Evolutionary conservation across 2,329 filamentous ascomycete genomes (phyloP), one percentile per base, ranked within the genome.

Genomic region (Tolypocladium tundrense): DNA sequence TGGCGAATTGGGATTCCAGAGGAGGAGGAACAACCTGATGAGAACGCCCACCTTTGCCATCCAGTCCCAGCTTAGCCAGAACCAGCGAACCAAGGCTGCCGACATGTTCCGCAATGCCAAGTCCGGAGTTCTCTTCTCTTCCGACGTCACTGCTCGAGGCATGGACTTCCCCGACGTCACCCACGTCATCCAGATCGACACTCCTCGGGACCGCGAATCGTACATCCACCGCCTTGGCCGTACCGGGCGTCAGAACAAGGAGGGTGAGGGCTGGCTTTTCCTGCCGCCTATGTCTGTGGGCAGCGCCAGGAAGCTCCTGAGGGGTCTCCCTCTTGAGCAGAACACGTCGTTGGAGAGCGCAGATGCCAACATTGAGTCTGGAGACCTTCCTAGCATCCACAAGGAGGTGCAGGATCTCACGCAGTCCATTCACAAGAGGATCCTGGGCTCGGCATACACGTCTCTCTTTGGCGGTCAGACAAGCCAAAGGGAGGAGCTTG

Each of bases 161-260:
- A 91, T 93, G 86, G 89, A 93, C 69, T 91, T 91, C 73, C 88
- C 88, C 35, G 78, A 84, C 56, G 88, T 92, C 27, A 88, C 86
- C n/a, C 88, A 91, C 66, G 88, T 91, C 60, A 85, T 92, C 59
- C 88, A 92, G 66, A 68, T 90, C 19, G 86, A 88, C 61, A 66
- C 81, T 5, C 86, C 88, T 1, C 74, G 77, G 5, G 80, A 83
- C 60, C 79, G 84, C 35, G 87, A 90, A 68, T 83, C 85, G 42
- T 91, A 91, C 67, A 88, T 92, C 59, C 88, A 91, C 71, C 84
- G 88, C 59, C 76, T 91, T 48, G 88, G 88, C 56, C 87, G 89
- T 61, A 93, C 89, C 10, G 89, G 80, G 58, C 86, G 90, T 66
- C 88, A 88, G 35, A 84, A 85, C 60, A 88, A 89, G 70, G 78